These are phyloP conservation scores for Aphanomyces euteiches DNA, from an alignment of 352 stramenopile genomes.

Conservation along the genomic window DNA sequence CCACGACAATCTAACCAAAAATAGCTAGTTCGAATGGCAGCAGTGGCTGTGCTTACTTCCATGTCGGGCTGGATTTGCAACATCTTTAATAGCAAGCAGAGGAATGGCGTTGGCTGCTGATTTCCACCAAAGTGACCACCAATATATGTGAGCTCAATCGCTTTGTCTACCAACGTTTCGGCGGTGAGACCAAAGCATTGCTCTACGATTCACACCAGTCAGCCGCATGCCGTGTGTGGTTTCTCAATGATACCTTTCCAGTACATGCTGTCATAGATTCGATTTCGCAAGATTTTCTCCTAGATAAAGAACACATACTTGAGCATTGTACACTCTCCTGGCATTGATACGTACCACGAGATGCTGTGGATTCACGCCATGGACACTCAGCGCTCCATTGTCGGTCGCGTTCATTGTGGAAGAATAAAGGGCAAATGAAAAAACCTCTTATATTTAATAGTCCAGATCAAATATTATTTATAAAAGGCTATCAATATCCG, in stretches of 20 bases:
- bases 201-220: constrained; percentile 40
- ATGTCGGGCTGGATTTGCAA: constrained; percentile 96
- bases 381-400: constrained; percentile 83
- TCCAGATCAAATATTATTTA: too few relatives aligned
- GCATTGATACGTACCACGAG: constrained; percentile 57
- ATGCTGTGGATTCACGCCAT: constrained; percentile 97
- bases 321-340: too few relatives aligned
- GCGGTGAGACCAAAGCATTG: constrained; percentile 97
- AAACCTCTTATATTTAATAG: not conserved
- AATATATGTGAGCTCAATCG: constrained; percentile 89
- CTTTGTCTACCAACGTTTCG: constrained; percentile 95
- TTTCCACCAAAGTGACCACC: constrained; percentile 94
- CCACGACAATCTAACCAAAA: constrained; percentile 33
- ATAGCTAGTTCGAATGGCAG: not conserved
- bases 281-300: constrained; percentile 98
- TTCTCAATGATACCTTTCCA: constrained; percentile 82
- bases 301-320: not conserved
- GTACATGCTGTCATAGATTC: constrained; percentile 93
- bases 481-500: too few relatives aligned
- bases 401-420: constrained; percentile 85
- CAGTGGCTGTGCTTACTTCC: constrained; percentile 80
- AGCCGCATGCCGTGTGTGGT: too few relatives aligned
- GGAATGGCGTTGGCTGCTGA: constrained; percentile 93
- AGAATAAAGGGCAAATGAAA: not conserved
- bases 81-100: constrained; percentile 98